Conservation (phyloP, 2,329 filamentous ascomycete genomes). For the Exophiala alcalophila region DNA sequence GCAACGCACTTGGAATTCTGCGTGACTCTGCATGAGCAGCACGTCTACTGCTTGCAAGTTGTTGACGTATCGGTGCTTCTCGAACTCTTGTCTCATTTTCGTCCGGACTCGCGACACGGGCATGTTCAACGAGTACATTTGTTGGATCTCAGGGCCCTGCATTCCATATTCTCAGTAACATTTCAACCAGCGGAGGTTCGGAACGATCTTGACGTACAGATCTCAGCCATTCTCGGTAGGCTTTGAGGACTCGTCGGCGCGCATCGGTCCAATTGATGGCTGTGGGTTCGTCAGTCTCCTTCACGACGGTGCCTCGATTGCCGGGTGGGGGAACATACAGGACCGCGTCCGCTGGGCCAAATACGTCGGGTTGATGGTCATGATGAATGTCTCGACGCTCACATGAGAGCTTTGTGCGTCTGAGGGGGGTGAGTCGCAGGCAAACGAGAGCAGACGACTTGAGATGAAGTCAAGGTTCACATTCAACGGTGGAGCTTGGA, state of each 20-base stretch:
- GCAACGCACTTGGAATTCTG: conserved; percentile 79
- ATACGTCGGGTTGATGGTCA: conserved; percentile 91
- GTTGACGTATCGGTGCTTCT: conserved; percentile 88
- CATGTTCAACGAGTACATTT: conserved; percentile 91
- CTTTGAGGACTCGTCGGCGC: conserved; percentile 77
- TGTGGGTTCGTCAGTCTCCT: conserved; percentile 44
- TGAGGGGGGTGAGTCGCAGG: conserved; percentile 4
- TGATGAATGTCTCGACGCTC: conserved; percentile 43
- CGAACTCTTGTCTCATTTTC: conserved; percentile 94
- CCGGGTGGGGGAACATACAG: conserved; percentile 54
- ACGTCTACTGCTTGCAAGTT: conserved; percentile 87
- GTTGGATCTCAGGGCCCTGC: conserved; percentile 93
- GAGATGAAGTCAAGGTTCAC: conserved; percentile 12
- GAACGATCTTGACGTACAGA: conserved; percentile 62
- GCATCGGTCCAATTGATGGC: conserved; percentile 88
- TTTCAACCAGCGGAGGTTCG: not conserved
- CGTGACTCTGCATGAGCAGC: conserved; percentile 82
- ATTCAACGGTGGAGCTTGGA: conserved; percentile 15
- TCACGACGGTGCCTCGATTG: conserved; percentile 5
- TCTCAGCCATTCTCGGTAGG: conserved; percentile 94
- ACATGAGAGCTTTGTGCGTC: conserved; percentile 16
- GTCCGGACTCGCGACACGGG: conserved; percentile 85
- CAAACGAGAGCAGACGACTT: not conserved
- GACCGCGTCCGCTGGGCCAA: conserved; percentile 77
- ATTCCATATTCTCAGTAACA: conserved; percentile 11